Base-by-base conservation (phyloP, 768 basidiomycete genomes). In the Jaapia argillacea region DNA sequence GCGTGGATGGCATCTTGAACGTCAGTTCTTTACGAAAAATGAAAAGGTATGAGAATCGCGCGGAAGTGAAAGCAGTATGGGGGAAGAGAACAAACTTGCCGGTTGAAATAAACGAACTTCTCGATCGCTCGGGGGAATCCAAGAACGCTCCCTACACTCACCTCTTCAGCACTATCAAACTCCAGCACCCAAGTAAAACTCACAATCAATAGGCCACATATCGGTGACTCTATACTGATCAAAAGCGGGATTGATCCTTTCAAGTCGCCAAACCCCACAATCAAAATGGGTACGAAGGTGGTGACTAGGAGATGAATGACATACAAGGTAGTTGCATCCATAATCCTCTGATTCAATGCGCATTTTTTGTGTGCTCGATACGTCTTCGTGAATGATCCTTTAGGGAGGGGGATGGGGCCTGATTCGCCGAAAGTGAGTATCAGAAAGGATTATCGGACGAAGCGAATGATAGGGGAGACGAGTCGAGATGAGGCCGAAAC, bases 201-300 rank as follows among this genome's bases (percentile, higher is more conserved):
- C 43, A 70, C 70, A 72, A 14, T 70, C 54, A 46, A 65, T 69
- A 4, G 71, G 72, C 56, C 60, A 72, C 4, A 73, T 74, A 50
- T 78, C 75, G 10, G 73, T 70, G 5, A 78, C 71, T 0, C 75
- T 66, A 48, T 77, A 77, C 10, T 73, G 66, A 51, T 77, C 64
- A 43, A 77, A 78, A 1, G 66, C 75, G 3, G 76, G 75, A 49
- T 78, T 78, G 27, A 76, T 33, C 28, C 28, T 33, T 10, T 16
- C 28, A 33, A 33, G 10, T 10, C 10, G 28, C 28, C n/a, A n/a
- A n/a, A n/a, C n/a, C n/a, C n/a, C n/a, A n/a, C n/a, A n/a, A n/a
- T n/a, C n/a, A n/a, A n/a, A n/a, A n/a, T n/a, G n/a, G n/a, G n/a
- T n/a, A n/a, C n/a, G n/a, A n/a, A n/a, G n/a, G n/a, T n/a, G n/a